Base-by-base conservation (phyloP, 1,284 basidiomycete species). In the Mycena citricolor region DNA sequence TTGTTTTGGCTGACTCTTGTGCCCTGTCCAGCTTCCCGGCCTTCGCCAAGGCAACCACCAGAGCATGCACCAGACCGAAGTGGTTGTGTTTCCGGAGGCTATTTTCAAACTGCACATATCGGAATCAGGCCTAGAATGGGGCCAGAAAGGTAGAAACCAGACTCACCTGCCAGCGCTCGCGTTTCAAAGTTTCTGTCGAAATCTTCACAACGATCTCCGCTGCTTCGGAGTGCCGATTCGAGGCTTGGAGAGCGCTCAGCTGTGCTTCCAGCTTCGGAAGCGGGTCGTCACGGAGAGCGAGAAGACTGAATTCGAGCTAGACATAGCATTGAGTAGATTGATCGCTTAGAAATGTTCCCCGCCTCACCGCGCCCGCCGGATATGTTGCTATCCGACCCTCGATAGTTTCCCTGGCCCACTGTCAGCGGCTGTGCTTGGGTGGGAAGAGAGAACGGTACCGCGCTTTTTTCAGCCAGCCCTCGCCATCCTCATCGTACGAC, bases 251-350 rank as follows among this genome's bases (percentile, higher is more conserved):
- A 52, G 55, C 59, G 39, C 69, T 64, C 20, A 92, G 62, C 48
- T 83, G 77, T 19, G 69, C 61, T 59, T 83, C 74, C 20, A 94
- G 71, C 6, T 65, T 59, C 14, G 87, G 86, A 14, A 93, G 58
- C 14, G 88, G 86, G 58, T 91, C 89, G 42, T 87, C 81, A 47
- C 86, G 81, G 30, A 97, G 70, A 5, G 90, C 90, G 36, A 94
- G 79, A 28, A 97, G 77, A 65, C 88, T 94, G 73, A 97, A 97
- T 64, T 94, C 89, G 50, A 95, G 72, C 89, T 93, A 47, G n/a
- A n/a, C n/a, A n/a, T n/a, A n/a, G n/a, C n/a, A n/a, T n/a, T n/a
- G n/a, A n/a, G n/a, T n/a, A n/a, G n/a, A n/a, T n/a, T n/a, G n/a
- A n/a, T n/a, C n/a, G n/a, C n/a, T n/a, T n/a, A n/a, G n/a, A n/a